Base-by-base conservation (phyloP, 108 stramenopile species). In the Skeletonema menzelii region DNA sequence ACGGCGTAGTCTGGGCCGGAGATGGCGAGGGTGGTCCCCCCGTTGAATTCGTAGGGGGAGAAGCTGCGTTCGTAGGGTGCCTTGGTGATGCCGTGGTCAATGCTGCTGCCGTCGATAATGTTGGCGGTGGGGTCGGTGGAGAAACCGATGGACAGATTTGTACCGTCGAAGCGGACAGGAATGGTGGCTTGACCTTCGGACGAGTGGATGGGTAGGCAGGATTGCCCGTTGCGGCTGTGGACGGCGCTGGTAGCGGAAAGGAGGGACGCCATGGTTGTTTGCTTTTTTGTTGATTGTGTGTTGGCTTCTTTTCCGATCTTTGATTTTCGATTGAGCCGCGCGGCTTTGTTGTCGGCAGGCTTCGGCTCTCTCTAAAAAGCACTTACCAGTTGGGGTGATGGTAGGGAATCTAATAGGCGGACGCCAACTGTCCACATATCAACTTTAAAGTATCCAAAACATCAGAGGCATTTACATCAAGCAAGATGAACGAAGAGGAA, bases 1-100 rank as follows among this genome's bases (percentile, higher is more conserved):
- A 99, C 92, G n/a, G 93, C 97, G 71, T 95, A 99, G 78, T 98
- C 96, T 12, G 76, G 53, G 35, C 97, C 97, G 42, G 92, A 83
- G 55, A 98, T 93, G 56, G 93, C 97, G 26, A 95, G 80, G 19
- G 89, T 91, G 22, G 97, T 98, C 20, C 95, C 95, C 8, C 95
- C 95, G 80, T 95, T 95, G 88, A 95, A 95, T 40, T 95, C 95
- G 74, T 95, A 95, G 27, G 95, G 95, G 35, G 81, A 84, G 84
- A 95, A 95, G n/a, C 88, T 83, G 63, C 86, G 85, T 74, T 95
- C 91, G 75, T 87, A 90, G 12, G 91, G 93, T 28, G 88, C 86
- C 74, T 92, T 78, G 24, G 88, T 89, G 30, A 89, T 88, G 17
- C 88, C 88, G 67, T 92, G 88, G 66, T 92, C 91, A 49, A 87